A percentile compares a stretch with the other conserved stretches of the same genome.
Conservation (phyloP, 805 yeast species). For the Teunomyces gatunensis region DNA sequence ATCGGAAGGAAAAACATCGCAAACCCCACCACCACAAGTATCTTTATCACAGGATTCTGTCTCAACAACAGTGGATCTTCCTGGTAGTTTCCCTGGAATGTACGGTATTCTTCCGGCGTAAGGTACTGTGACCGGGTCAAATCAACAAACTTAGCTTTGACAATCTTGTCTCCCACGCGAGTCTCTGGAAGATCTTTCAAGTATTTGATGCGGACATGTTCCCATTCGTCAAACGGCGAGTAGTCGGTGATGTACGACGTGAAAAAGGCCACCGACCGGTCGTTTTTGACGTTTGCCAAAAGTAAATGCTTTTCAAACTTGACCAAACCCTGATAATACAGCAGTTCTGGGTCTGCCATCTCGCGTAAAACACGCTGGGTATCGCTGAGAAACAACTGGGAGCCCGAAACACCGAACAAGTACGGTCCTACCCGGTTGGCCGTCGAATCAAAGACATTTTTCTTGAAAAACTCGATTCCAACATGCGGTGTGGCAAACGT, state of each 20-base stretch:
- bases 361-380: constrained; percentile 44
- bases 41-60: constrained; percentile 23
- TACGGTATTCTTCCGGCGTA: constrained; percentile 10
- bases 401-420: constrained; percentile 38
- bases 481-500: constrained; percentile 47
- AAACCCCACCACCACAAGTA: constrained; percentile 21
- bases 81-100: constrained; percentile 26
- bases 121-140: constrained; percentile 29
- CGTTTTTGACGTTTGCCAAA: constrained; percentile 76
- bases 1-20: constrained; percentile 40
- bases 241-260: constrained; percentile 73
- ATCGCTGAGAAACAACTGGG: constrained; percentile 37
- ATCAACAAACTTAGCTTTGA: constrained; percentile 54
- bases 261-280: constrained; percentile 83
- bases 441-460: constrained; percentile 27
- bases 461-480: constrained; percentile 37
- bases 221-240: constrained; percentile 69
- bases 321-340: constrained; percentile 53
- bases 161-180: constrained; percentile 33
- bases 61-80: constrained; percentile 39
- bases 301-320: constrained; percentile 56
- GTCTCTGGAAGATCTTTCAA: constrained; percentile 45
- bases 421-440: constrained; percentile 34
- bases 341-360: constrained; percentile 51
- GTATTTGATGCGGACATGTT: constrained; percentile 45